Evolutionary conservation across 768 basidiomycete genomes (phyloP).

Genomic region (Chalciporus piperatus): DNA sequence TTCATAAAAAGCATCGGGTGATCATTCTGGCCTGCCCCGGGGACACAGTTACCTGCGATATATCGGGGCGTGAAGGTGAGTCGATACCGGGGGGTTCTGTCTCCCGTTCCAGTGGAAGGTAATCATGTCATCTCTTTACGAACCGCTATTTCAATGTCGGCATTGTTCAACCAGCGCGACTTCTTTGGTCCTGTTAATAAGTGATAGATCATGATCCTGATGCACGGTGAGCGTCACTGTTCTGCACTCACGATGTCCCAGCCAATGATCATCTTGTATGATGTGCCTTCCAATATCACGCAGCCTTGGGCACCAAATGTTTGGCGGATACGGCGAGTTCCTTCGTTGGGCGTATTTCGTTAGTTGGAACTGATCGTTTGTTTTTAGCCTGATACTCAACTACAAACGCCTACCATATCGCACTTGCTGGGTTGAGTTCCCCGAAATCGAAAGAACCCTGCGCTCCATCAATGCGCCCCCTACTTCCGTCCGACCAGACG

Average conservation of each 20-base stretch:
- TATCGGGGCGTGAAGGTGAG: slow-evolving; percentile 5
- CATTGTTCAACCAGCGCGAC: background rate
- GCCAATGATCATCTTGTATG: slow-evolving; percentile 63
- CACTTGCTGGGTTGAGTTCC: slow-evolving; percentile 69
- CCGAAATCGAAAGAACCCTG: slow-evolving; percentile 62
- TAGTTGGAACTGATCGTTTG: background rate
- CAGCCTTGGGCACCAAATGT: slow-evolving; percentile 78
- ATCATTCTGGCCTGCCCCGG: background rate
- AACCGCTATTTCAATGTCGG: background rate
- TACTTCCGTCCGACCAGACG: slow-evolving; percentile 50
- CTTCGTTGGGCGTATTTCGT: background rate
- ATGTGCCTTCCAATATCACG: slow-evolving; percentile 55
- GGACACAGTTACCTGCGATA: background rate
- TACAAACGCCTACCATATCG: slow-evolving; percentile 69
- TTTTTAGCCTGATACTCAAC: slow-evolving; percentile 67
- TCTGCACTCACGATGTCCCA: slow-evolving; percentile 34
- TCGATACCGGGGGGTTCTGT: slow-evolving; percentile 13
- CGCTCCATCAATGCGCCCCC: slow-evolving; percentile 59
- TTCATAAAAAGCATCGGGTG: slow-evolving; percentile 2
- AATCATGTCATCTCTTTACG: background rate
- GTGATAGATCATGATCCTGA: background rate
- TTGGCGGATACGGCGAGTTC: slow-evolving; percentile 62
- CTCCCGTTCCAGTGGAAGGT: slow-evolving; percentile 1
- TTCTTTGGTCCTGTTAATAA: slow-evolving; percentile 9
- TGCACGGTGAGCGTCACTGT: background rate